Conservation (phyloP, 371 early-diverging fungal species). For the Modicella reniformis region DNA sequence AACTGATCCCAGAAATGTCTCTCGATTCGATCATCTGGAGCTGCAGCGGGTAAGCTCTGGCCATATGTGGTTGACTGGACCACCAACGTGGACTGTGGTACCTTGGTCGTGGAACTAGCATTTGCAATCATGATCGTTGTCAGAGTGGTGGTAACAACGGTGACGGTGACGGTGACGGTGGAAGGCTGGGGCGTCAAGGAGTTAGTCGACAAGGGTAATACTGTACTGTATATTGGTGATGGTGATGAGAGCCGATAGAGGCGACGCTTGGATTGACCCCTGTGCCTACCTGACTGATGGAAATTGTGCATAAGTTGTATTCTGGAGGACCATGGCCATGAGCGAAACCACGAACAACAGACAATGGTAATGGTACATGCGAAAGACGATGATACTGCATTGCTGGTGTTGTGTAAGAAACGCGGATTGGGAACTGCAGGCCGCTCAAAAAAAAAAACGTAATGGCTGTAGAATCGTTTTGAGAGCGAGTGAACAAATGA, state of each 20-base stretch:
- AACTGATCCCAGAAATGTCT: slow-evolving; percentile 47
- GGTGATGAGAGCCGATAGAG: background rate
- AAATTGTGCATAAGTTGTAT: slow-evolving; percentile 4
- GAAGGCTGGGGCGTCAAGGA: too few species aligned
- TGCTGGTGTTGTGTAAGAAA: too few species aligned
- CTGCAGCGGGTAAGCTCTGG: slow-evolving; percentile 42
- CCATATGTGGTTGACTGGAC: slow-evolving; percentile 35
- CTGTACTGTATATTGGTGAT: too few species aligned
- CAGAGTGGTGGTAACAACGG: slow-evolving; percentile 26
- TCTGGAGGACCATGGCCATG: background rate
- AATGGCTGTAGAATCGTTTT: background rate
- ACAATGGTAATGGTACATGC: background rate
- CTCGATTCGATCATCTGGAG: slow-evolving; percentile 35
- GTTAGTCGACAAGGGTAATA: too few species aligned
- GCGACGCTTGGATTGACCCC: slow-evolving; percentile 1
- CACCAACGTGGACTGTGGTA: slow-evolving; percentile 35
- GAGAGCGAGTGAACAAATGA: background rate
- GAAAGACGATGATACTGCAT: background rate
- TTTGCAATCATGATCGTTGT: slow-evolving; percentile 18
- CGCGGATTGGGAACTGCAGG: background rate
- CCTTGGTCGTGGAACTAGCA: slow-evolving; percentile 24
- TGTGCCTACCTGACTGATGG: slow-evolving; percentile 28
- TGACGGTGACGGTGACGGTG: slow-evolving; percentile 34
- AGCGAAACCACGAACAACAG: background rate
- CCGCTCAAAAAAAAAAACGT: too few species aligned